phyloP scores from a whole-genome alignment of 257 asterid species.

The Plantago major region DNA sequence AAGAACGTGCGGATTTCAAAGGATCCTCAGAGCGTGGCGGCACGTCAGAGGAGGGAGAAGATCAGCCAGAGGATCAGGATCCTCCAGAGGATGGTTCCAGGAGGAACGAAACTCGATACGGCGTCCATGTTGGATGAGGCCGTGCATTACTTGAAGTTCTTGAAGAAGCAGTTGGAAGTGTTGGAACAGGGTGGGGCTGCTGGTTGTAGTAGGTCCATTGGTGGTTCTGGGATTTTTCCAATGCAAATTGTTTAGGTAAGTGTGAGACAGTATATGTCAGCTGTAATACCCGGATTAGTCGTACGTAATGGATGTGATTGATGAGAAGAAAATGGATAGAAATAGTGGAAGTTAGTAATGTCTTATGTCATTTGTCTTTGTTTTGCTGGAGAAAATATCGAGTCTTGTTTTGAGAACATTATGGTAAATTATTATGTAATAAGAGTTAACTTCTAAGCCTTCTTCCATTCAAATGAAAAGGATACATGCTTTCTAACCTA shows the following conservation, averaged over 20 bases:
- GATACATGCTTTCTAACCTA: too few relatives aligned
- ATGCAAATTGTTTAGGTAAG: conserved; percentile 2
- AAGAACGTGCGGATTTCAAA: conserved; percentile 51
- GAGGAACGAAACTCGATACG: conserved; percentile 61
- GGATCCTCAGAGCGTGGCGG: conserved; percentile 61
- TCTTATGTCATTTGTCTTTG: too few relatives aligned
- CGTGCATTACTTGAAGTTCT: conserved; percentile 49
- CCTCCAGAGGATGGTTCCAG: conserved; percentile 55
- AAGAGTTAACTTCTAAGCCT: too few relatives aligned
- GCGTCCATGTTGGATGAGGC: conserved; percentile 62
- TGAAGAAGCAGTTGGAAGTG: conserved; percentile 39
- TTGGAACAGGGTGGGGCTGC: conserved; percentile 26
- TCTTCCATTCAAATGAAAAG: too few relatives aligned
- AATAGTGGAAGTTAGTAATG: too few relatives aligned
- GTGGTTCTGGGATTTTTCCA: neutral
- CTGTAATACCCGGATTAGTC: too few relatives aligned
- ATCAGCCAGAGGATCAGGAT: conserved; percentile 49
- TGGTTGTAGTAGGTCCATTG: conserved; percentile 16
- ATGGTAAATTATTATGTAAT: too few relatives aligned
- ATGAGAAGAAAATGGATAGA: too few relatives aligned
- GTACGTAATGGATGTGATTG: too few relatives aligned
- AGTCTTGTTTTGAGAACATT: too few relatives aligned
- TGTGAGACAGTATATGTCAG: too few relatives aligned
- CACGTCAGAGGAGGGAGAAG: conserved; percentile 48
- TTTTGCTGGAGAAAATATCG: too few relatives aligned